A percentile compares a stretch with the other conserved stretches of the same genome.
These are phyloP conservation scores for Fonsecaea multimorphosa DNA, from an alignment of 2,329 filamentous ascomycete species.

Conservation along the genomic window DNA sequence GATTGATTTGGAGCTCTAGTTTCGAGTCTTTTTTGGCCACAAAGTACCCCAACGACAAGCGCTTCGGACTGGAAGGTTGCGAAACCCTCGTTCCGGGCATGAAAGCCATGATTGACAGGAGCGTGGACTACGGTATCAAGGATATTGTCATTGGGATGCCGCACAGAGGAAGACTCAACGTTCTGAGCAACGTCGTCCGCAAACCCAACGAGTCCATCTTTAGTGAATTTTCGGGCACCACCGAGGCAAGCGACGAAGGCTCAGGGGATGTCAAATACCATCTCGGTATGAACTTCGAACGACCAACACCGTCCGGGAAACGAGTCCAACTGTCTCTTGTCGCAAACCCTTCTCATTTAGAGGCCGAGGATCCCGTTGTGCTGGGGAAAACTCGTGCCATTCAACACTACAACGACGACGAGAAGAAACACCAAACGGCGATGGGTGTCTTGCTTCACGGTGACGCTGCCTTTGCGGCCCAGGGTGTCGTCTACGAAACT, in stretches of 20 bases:
- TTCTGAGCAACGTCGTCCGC: conserved; percentile 96
- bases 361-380: conserved; percentile 97
- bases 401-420: conserved; percentile 98
- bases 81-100: conserved; percentile 97
- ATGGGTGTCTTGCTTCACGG: conserved; percentile 97
- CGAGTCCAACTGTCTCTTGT: conserved; percentile 98
- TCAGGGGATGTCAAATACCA: conserved; percentile 99
- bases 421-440: conserved; percentile 82
- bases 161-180: conserved; percentile 96
- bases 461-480: conserved; percentile 94
- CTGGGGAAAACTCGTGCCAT: conserved; percentile 97
- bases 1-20: conserved; percentile 97
- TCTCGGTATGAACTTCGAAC: conserved; percentile 99
- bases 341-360: conserved; percentile 96
- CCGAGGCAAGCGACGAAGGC: conserved; percentile 89
- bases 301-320: conserved; percentile 96
- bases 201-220: conserved; percentile 99
- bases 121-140: conserved; percentile 97
- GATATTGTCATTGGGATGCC: conserved; percentile 99
- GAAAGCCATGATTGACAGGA: conserved; percentile 98
- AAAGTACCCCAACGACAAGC: conserved; percentile 99
- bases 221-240: conserved; percentile 91
- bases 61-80: conserved; percentile 96
- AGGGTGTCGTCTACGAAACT: conserved; percentile 98
- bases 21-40: conserved; percentile 95